These are phyloP conservation scores for Crucihimalaya himalaica DNA, from an alignment of 345 rosid genomes.

Conservation along the genomic window DNA sequence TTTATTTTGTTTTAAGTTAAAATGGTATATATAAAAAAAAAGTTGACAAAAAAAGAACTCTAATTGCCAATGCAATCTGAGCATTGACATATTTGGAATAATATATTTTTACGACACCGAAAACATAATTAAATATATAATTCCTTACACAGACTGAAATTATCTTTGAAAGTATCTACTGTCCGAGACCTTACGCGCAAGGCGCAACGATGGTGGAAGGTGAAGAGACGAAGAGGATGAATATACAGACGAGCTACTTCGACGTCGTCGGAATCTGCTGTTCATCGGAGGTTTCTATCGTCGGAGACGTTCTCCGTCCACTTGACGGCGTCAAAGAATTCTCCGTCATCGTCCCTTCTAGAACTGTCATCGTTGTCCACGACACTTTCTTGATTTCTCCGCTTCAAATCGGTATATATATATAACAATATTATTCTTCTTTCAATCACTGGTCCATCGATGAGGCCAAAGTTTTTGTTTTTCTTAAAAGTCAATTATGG, in stretches of 20 bases:
- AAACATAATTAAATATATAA: no score
- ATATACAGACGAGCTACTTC: conserved; percentile 70
- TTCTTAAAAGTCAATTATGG: background rate
- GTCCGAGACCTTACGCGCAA: background rate
- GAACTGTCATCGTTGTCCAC: conserved; percentile 83
- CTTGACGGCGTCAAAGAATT: conserved; percentile 66
- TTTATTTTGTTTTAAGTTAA: no score
- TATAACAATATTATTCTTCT: background rate
- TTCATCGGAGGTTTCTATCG: conserved; percentile 72
- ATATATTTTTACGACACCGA: no score
- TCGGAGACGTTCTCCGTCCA: conserved; percentile 61
- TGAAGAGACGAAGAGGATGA: conserved; percentile 27
- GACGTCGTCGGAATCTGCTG: conserved; percentile 88
- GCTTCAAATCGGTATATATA: conserved; percentile 73
- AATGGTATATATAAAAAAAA: no score
- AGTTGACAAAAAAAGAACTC: no score
- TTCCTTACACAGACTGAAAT: background rate
- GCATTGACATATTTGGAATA: no score
- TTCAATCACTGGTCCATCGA: background rate
- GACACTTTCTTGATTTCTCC: conserved; percentile 63
- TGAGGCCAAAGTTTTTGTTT: background rate
- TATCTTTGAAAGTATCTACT: background rate
- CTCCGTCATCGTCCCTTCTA: conserved; percentile 69
- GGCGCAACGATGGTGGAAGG: background rate
- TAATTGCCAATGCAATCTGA: no score